phyloP scores from a whole-genome alignment of 2,329 filamentous ascomycete species.

The Alternaria alternata region DNA sequence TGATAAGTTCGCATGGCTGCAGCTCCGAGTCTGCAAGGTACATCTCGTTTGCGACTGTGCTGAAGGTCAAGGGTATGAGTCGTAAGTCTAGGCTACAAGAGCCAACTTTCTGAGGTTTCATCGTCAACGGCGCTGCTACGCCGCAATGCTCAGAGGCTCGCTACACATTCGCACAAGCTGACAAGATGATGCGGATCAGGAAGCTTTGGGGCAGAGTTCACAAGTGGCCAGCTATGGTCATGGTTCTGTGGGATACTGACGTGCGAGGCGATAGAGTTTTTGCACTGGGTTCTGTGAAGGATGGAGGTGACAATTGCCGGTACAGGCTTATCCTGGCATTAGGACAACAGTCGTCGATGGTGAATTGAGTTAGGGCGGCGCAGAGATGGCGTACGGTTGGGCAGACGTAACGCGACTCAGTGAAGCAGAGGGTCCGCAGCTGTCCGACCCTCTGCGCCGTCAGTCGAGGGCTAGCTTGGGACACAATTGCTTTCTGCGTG shows the following conservation, averaged over 20 bases:
- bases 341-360: constrained; percentile 7
- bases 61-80: constrained; percentile 20
- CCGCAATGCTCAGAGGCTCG: constrained; percentile 5
- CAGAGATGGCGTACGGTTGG: constrained; percentile 16
- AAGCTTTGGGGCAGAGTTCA: constrained; percentile 1
- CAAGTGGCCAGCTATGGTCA: not conserved
- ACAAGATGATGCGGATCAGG: not conserved
- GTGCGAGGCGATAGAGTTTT: constrained; percentile 17
- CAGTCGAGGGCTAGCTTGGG: constrained; percentile 13
- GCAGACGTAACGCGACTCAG: constrained; percentile 17
- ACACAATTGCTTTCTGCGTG: constrained; percentile 16
- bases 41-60: constrained; percentile 18
- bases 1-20: constrained; percentile 19
- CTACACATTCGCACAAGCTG: not conserved
- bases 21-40: constrained; percentile 24
- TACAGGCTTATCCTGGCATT: constrained; percentile 20
- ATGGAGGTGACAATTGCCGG: not conserved
- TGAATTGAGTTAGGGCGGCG: constrained; percentile 15
- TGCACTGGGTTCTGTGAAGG: constrained; percentile 2
- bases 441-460: not conserved
- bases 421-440: constrained; percentile 18
- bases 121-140: constrained; percentile 5
- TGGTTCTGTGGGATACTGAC: not conserved
- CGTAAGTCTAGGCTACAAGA: constrained; percentile 18
- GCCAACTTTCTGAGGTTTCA: constrained; percentile 19